phyloP scores from a whole-genome alignment of 169 alveolate species.

The Plasmodium knowlesi region DNA sequence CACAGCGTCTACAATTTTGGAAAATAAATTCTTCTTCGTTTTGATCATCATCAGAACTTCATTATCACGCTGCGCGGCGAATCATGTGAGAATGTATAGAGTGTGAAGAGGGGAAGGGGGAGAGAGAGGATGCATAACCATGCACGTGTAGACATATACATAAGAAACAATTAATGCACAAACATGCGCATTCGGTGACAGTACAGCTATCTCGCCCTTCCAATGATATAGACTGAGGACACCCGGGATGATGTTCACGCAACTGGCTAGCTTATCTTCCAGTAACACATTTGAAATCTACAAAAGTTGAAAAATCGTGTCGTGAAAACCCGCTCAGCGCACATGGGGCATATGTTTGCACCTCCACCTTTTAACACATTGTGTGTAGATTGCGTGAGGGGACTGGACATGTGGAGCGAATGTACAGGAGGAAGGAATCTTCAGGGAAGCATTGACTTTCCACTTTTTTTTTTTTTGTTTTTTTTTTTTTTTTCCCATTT shows the following conservation, averaged over 20 bases:
- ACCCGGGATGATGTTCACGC: constrained; percentile 64
- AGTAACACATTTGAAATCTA: constrained; percentile 51
- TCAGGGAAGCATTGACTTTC: background rate
- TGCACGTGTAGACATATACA: background rate
- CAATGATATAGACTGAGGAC: constrained; percentile 61
- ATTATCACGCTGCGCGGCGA: constrained; percentile 26
- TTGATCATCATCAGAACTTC: constrained; percentile 75
- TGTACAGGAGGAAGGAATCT: background rate
- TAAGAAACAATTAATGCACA: background rate
- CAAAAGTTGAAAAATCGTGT: background rate
- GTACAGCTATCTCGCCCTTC: constrained; percentile 76
- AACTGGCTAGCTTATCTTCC: constrained; percentile 53
- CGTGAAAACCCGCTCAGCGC: background rate
- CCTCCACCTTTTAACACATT: background rate
- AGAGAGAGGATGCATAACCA: background rate
- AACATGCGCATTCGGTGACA: background rate
- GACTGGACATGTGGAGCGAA: background rate
- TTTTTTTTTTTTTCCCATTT: background rate
- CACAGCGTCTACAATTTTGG: constrained; percentile 38
- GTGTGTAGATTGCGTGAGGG: background rate
- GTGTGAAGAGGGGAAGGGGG: background rate
- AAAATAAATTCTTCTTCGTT: constrained; percentile 57
- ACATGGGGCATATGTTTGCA: background rate
- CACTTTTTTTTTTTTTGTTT: background rate
- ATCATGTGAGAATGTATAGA: background rate